A percentile compares a stretch with the other conserved stretches of the same genome.
These are phyloP conservation scores for Parasarocladium wereldwijsianum DNA, from an alignment of 2,329 filamentous ascomycete species.

Conservation along the genomic window DNA sequence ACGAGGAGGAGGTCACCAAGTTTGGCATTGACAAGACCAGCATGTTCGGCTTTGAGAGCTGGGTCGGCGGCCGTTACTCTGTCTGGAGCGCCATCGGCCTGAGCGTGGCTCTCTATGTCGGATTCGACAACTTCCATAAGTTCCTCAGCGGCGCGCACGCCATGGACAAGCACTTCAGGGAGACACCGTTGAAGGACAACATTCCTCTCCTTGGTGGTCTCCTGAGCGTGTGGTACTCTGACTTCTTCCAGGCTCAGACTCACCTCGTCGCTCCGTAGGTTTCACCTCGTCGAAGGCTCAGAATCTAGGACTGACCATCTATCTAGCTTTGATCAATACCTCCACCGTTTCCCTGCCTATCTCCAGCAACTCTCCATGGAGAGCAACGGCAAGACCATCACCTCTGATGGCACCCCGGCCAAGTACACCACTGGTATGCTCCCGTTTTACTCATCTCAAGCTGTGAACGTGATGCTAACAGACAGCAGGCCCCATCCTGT, in stretches of 20 bases:
- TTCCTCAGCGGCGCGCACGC: slow-evolving; percentile 89
- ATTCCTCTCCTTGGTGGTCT: slow-evolving; percentile 87
- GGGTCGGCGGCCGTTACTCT: slow-evolving; percentile 96
- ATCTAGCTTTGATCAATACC: slow-evolving; percentile 89
- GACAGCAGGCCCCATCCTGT: slow-evolving; percentile 59
- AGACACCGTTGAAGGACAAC: slow-evolving; percentile 83
- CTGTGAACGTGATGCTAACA: slow-evolving; percentile 8
- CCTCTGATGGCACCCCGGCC: slow-evolving; percentile 72
- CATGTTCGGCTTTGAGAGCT: slow-evolving; percentile 99
- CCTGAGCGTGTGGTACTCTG: slow-evolving; percentile 94
- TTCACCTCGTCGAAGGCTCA: neutral
- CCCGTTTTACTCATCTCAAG: neutral
- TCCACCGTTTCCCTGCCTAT: slow-evolving; percentile 97
- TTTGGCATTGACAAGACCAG: slow-evolving; percentile 98
- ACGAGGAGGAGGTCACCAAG: slow-evolving; percentile 88
- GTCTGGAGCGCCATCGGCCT: slow-evolving; percentile 98
- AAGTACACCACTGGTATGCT: slow-evolving; percentile 81
- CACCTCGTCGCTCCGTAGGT: slow-evolving; percentile 88
- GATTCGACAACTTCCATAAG: slow-evolving; percentile 93
- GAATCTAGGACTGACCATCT: slow-evolving; percentile 5
- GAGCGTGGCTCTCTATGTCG: slow-evolving; percentile 87
- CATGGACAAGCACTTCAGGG: slow-evolving; percentile 97
- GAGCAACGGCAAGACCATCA: slow-evolving; percentile 96
- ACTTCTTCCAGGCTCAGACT: slow-evolving; percentile 97
- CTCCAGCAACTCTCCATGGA: slow-evolving; percentile 99